A percentile compares a stretch with the other conserved stretches of the same genome.
phyloP scores from a whole-genome alignment of 78 protist genomes.

The Creolimax fragrantissima region DNA sequence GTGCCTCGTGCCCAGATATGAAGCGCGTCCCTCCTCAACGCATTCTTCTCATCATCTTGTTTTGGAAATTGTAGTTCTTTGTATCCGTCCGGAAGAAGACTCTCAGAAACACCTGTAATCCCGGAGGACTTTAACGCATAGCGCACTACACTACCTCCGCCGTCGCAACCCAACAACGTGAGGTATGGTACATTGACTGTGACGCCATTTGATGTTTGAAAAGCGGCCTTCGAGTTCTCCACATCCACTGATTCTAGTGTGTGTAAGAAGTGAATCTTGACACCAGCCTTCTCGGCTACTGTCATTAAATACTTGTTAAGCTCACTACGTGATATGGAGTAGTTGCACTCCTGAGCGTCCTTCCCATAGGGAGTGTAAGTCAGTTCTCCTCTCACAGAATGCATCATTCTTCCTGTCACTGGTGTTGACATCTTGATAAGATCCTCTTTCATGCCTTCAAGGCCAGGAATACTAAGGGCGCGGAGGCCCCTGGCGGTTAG shows the following conservation, averaged over 20 bases:
- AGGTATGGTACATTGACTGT: background rate
- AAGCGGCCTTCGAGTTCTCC: background rate
- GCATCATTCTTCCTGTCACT: constrained; percentile 40
- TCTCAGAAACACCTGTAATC: constrained; percentile 8
- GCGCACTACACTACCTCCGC: constrained; percentile 31
- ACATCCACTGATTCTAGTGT: background rate
- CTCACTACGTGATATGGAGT: constrained; percentile 23
- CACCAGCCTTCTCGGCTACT: constrained; percentile 30
- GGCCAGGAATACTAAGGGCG: constrained; percentile 30
- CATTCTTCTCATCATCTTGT: constrained; percentile 18
- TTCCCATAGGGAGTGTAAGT: background rate
- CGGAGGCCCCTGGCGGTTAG: constrained; percentile 22
- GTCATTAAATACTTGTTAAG: constrained; percentile 35
- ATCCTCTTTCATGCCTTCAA: constrained; percentile 17
- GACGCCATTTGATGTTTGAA: background rate
- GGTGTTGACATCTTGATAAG: background rate
- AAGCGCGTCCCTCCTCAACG: constrained; percentile 41
- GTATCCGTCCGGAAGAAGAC: constrained; percentile 38
- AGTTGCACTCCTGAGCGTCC: constrained; percentile 19
- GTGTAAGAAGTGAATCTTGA: constrained; percentile 21
- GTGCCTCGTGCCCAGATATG: constrained; percentile 87
- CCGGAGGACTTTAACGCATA: background rate
- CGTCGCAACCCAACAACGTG: constrained; percentile 37
- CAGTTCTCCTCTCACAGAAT: background rate
- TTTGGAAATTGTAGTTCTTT: constrained; percentile 69